Percentiles rank a stretch among this genome's conserved stretches.
Conservation (phyloP, 2,329 filamentous ascomycete species). For the Bipolaris victoriae region DNA sequence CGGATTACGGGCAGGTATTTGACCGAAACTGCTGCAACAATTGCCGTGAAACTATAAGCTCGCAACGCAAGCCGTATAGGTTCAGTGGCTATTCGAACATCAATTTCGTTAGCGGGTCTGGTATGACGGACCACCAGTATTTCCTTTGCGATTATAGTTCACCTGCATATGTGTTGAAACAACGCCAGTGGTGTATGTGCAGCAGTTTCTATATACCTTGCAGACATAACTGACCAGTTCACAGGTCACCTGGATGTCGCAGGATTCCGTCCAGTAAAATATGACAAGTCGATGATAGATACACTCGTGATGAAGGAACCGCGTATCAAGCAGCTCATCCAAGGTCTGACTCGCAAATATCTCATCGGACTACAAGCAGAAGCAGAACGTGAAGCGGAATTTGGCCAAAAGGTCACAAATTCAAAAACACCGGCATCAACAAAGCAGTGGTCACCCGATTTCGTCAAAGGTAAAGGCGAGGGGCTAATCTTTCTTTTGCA, state of each 20-base stretch:
- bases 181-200: neutral
- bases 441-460: slow-evolving; percentile 6
- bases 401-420: neutral
- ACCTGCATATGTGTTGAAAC: neutral
- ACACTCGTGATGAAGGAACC: neutral
- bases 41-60: neutral
- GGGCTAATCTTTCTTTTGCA: slow-evolving; percentile 33
- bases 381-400: neutral
- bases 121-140: neutral
- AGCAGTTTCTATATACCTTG: neutral
- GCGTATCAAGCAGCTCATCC: neutral
- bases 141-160: neutral
- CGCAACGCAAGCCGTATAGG: neutral
- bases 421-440: neutral
- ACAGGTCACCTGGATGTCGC: neutral
- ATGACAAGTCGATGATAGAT: neutral
- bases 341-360: neutral
- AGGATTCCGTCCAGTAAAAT: neutral
- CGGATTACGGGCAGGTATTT: neutral
- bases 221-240: neutral
- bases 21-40: neutral
- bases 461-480: slow-evolving; percentile 27
- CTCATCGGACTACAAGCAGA: neutral
- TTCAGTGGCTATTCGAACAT: slow-evolving; percentile 2
- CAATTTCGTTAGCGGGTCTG: neutral